Conservation (phyloP, 2,329 filamentous ascomycete genomes). For the Aureobasidium sp. region DNA sequence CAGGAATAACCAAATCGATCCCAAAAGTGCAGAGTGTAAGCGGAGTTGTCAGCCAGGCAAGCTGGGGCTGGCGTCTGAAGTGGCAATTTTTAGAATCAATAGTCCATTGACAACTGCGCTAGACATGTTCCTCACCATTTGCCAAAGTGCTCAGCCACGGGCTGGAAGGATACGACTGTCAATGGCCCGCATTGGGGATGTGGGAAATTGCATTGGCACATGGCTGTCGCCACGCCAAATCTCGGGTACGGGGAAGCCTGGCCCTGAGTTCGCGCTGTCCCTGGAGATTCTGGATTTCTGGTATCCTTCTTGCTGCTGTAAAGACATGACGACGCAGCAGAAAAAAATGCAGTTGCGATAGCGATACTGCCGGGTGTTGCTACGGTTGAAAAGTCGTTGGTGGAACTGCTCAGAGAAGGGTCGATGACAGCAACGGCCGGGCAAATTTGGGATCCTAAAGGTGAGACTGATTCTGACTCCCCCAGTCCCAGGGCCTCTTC, state of each 20-base stretch:
- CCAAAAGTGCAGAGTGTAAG: background rate
- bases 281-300: background rate
- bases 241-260: background rate
- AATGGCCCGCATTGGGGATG: slow-evolving; percentile 1
- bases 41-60: slow-evolving; percentile 3
- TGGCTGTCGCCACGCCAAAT: background rate
- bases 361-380: background rate
- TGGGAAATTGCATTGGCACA: slow-evolving; percentile 8
- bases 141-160: background rate
- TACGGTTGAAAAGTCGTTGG: background rate
- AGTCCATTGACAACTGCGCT: slow-evolving; percentile 1
- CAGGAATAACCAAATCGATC: background rate
- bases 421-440: slow-evolving; percentile 2
- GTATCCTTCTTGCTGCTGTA: background rate
- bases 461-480: background rate
- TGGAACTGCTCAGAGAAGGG: background rate
- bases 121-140: background rate
- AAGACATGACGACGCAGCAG: background rate
- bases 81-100: slow-evolving; percentile 10
- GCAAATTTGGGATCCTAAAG: background rate
- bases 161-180: background rate
- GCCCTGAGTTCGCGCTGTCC: background rate
- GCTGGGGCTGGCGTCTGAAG: background rate
- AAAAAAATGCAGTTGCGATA: background rate
- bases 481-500: background rate